phyloP scores from a whole-genome alignment of 495 filamentous ascomycete species.

The Astrocystis sublimbata region DNA sequence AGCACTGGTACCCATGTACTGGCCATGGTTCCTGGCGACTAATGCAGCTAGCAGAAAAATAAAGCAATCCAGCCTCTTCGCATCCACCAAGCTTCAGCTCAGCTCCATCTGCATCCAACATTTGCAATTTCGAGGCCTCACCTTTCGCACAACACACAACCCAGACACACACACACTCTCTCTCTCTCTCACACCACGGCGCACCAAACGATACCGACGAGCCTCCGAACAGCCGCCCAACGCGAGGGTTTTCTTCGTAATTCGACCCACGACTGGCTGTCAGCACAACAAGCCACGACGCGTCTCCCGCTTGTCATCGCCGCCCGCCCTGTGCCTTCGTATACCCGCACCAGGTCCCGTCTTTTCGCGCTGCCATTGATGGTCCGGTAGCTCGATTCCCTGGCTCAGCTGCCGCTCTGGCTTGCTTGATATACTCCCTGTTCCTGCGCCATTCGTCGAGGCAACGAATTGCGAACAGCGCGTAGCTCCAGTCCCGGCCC shows the following conservation, averaged over 20 bases:
- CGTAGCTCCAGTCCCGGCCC: constrained; percentile 20
- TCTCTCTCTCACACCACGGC: not conserved
- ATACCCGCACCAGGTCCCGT: not conserved
- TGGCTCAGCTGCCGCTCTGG: constrained; percentile 44
- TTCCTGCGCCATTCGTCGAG: not conserved
- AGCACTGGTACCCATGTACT: not conserved
- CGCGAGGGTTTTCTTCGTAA: not conserved
- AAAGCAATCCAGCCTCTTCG: constrained; percentile 19
- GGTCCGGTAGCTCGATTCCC: constrained; percentile 29
- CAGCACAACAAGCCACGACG: not conserved
- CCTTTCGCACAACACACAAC: constrained; percentile 6
- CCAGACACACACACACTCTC: not conserved
- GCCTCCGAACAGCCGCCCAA: constrained; percentile 6
- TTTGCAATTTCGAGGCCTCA: too few relatives aligned
- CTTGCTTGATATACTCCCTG: constrained; percentile 16
- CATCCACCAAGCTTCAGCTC: not conserved
- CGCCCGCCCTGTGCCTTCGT: constrained; percentile 10
- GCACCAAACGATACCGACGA: constrained; percentile 9
- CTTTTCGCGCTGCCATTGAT: constrained; percentile 30
- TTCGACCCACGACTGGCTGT: not conserved
- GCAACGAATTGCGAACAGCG: not conserved
- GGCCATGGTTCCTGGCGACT: too few relatives aligned
- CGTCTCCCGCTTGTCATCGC: constrained; percentile 10
- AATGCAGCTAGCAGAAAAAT: constrained; percentile 9
- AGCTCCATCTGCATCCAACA: not conserved